Conservation (phyloP, 2,329 filamentous ascomycete species). For the Alternaria brassicae region DNA sequence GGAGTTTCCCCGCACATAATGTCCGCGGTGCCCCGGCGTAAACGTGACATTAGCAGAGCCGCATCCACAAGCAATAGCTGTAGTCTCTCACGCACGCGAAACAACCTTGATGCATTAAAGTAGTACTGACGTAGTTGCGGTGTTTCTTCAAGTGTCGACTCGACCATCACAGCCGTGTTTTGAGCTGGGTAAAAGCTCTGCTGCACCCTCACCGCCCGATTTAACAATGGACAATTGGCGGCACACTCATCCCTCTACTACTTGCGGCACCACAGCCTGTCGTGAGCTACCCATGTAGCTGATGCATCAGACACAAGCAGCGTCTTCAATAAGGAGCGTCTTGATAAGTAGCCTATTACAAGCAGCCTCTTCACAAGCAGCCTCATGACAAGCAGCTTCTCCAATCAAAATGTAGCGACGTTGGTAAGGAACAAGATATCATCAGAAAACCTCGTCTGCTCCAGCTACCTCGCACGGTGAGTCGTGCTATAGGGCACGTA, state of each 20-base stretch:
- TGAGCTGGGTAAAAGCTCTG: neutral
- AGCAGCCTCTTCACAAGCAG: too few species aligned
- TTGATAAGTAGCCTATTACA: too few species aligned
- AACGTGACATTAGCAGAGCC: conserved; percentile 9
- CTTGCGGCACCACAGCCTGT: neutral
- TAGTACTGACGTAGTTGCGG: too few species aligned
- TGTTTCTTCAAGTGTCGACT: neutral
- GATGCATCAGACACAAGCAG: neutral
- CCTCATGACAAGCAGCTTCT: conserved; percentile 6
- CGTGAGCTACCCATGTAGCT: neutral
- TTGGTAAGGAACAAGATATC: conserved; percentile 72
- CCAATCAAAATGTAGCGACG: conserved; percentile 61
- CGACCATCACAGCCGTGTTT: neutral
- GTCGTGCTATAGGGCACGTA: conserved; percentile 67
- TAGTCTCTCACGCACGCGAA: neutral
- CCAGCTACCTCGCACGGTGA: conserved; percentile 68
- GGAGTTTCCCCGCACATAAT: conserved; percentile 12
- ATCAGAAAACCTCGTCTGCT: conserved; percentile 65
- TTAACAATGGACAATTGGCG: neutral
- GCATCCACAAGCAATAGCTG: neutral
- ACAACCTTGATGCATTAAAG: neutral
- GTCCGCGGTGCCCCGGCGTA: conserved; percentile 8
- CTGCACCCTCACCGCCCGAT: neutral
- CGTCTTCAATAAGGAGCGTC: neutral
- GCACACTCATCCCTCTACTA: neutral